Evolutionary conservation across 768 basidiomycete genomes (phyloP).

Genomic region (Hirschioporus abietinus): DNA sequence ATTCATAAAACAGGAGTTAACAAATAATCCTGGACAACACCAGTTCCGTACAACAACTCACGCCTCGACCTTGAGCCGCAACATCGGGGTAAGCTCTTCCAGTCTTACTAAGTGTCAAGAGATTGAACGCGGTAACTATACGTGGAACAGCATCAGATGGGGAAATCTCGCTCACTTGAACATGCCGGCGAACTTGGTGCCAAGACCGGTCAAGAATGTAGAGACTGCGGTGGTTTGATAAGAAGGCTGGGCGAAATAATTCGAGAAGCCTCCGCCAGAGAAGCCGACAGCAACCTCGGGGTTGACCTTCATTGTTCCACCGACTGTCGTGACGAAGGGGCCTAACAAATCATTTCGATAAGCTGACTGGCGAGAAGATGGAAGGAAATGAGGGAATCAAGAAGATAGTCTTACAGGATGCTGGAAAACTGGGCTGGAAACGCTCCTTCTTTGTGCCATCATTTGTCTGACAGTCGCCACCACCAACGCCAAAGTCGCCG

Average conservation of each 20-base stretch:
- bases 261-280: constrained; percentile 68
- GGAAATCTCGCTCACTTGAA: constrained; percentile 40
- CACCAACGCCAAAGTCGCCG: constrained; percentile 62
- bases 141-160: constrained; percentile 4
- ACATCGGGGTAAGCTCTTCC: constrained; percentile 32
- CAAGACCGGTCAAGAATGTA: constrained; percentile 32
- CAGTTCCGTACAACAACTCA: constrained; percentile 5
- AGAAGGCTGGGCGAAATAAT: constrained; percentile 27
- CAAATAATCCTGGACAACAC: background rate
- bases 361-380: background rate
- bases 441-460: constrained; percentile 25
- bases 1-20: constrained; percentile 4
- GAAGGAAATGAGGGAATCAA: background rate
- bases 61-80: constrained; percentile 39
- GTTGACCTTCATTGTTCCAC: constrained; percentile 48
- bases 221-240: constrained; percentile 27
- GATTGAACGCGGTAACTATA: background rate
- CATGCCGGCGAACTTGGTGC: constrained; percentile 40
- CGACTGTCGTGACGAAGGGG: constrained; percentile 63
- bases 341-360: constrained; percentile 10
- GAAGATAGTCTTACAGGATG: constrained; percentile 28
- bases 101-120: constrained; percentile 15
- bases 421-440: constrained; percentile 35
- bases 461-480: constrained; percentile 42
- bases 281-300: constrained; percentile 58